Evolutionary conservation across 2,329 filamentous ascomycete genomes (phyloP), one percentile per base, ranked within the genome.

Genomic region (Ambrosiella beaveri): DNA sequence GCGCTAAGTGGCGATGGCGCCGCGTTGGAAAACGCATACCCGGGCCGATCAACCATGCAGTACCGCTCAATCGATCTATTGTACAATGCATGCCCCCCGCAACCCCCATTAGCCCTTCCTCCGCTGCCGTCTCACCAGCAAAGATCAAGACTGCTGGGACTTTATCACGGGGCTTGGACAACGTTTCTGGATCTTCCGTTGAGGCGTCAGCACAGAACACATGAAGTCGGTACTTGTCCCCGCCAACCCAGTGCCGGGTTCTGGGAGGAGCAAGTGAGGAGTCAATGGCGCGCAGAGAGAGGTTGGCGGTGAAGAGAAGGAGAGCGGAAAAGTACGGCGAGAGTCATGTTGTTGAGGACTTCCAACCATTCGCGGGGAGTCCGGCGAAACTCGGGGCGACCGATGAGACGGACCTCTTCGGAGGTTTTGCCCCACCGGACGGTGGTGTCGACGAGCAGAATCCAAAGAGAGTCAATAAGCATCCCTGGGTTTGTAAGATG

Each of bases 31-130:
- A 88, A 95, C 6, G 79, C 91, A 58, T 91, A 79, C 1, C 93
- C 93, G 0, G 93, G 93, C 19, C 93, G 85, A 68, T 98, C 93
- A 67, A 88, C 90, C 70, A 95, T 96, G 75, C 93, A 98, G 72
- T 95, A 97, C 61, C 91, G 82, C 58, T 76, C 74, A 64, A 98
- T 93, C 51, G 85, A 86, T 44, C 88, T 87, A 65, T 93, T 93
- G 62, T 81, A 75, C 63, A 89, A 74, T 1, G 86, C 82, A 58
- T 82, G 76, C 60, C 89, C 60, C 89, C 81, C 9, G 88, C 86
- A 71, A 95, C 88, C 57, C 83, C 78, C 71, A 89, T 85, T 58
- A 98, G 76, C 6, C 84, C 81, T 64, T 86, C 74, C 68, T 95
- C 89, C 13, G 88, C 83, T 0, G 91, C 83, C 19, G 79, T 73